Conservation (phyloP, 75 land plant genomes). For the Picea glauca region DNA sequence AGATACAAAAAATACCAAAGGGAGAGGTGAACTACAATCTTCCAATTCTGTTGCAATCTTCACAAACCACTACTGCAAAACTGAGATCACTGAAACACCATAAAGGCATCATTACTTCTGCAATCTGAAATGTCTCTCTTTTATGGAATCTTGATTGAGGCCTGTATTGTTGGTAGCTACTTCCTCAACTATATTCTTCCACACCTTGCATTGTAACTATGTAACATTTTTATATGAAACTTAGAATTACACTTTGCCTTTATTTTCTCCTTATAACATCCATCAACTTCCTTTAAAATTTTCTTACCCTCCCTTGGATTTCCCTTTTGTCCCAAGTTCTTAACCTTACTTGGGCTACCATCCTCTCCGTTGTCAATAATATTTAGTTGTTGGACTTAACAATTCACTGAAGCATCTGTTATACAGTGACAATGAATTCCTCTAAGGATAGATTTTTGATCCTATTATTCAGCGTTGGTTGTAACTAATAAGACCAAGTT, state of each 20-base stretch:
- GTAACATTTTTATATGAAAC: background rate
- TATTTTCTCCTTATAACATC: background rate
- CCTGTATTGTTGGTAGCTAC: background rate
- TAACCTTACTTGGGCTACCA: too few species aligned
- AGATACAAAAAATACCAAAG: constrained; percentile 3
- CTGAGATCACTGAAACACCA: constrained; percentile 27
- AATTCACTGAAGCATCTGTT: too few species aligned
- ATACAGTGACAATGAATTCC: too few species aligned
- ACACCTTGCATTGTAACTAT: background rate
- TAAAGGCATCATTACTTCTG: background rate
- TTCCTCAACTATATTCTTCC: background rate
- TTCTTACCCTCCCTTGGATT: background rate
- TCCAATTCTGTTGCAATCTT: constrained; percentile 18
- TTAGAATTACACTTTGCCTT: background rate
- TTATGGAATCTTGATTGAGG: background rate
- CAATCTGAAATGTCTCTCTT: background rate
- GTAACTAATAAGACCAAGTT: too few species aligned
- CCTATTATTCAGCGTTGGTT: too few species aligned
- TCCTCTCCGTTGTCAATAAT: too few species aligned
- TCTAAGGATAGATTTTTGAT: too few species aligned
- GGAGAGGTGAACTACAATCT: constrained; percentile 9
- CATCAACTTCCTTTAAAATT: background rate
- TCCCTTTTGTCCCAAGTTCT: background rate
- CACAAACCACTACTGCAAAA: constrained; percentile 29
- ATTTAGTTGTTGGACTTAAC: too few species aligned